Percentiles rank a stretch among this genome's conserved stretches.
Evolutionary conservation across 2,329 filamentous ascomycete genomes (phyloP).

Genomic region (Aspergillus nomiae): DNA sequence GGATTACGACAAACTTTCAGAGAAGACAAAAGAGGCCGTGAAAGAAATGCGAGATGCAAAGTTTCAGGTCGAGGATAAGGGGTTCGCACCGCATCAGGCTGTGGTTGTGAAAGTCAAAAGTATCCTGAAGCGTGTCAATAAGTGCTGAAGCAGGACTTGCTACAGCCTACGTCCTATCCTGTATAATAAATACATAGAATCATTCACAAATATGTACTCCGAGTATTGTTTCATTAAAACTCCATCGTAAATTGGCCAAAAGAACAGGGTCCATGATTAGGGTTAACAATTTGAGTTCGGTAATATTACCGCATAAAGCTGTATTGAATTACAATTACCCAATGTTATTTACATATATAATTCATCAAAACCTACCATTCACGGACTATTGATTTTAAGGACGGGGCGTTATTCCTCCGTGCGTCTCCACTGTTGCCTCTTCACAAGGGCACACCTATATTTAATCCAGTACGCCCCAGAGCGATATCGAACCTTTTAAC

Average conservation of each 20-base stretch:
- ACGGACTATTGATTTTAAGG: not conserved
- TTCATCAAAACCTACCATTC: not conserved
- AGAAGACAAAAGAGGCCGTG: not conserved
- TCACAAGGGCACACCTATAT: not conserved
- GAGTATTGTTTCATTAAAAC: not conserved
- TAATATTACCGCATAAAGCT: not conserved
- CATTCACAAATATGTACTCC: not conserved
- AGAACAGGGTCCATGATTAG: not conserved
- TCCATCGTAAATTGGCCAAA: not conserved
- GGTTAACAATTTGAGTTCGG: not conserved
- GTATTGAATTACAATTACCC: not conserved
- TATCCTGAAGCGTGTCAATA: not conserved
- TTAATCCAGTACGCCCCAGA: not conserved
- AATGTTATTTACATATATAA: too few species aligned
- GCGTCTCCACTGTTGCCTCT: not conserved
- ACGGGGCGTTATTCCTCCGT: not conserved
- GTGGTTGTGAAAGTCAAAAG: not conserved
- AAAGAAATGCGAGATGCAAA: not conserved
- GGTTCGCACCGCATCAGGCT: not conserved
- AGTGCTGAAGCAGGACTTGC: not conserved
- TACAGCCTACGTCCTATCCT: too few species aligned
- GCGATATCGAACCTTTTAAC: not conserved
- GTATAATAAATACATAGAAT: accelerated
- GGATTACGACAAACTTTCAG: not conserved
- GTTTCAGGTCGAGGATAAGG: not conserved